Evolutionary conservation across 208 protist species (phyloP).

Genomic region (Trypanosoma avium): DNA sequence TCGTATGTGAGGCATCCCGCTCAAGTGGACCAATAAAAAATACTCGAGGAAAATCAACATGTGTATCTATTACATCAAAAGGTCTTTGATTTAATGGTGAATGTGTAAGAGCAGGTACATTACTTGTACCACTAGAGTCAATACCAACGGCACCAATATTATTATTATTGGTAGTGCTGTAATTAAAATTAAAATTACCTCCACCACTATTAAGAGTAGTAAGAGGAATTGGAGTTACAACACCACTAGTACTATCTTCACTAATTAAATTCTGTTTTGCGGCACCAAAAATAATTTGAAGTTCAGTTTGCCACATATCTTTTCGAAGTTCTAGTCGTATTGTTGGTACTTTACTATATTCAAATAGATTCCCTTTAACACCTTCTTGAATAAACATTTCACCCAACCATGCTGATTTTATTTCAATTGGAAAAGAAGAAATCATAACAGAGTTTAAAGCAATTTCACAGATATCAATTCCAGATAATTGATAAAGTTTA

Average conservation of each 20-base stretch:
- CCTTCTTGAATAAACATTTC: slow-evolving; percentile 57
- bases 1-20: slow-evolving; percentile 60
- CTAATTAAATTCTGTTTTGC: not conserved
- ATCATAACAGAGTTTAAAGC: slow-evolving; percentile 83
- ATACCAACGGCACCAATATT: not conserved
- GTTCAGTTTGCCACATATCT: slow-evolving; percentile 69
- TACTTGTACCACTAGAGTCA: slow-evolving; percentile 1
- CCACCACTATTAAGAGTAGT: not conserved
- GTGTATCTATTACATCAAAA: slow-evolving; percentile 66
- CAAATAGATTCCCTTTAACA: slow-evolving; percentile 52
- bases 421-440: slow-evolving; percentile 64
- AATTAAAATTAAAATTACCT: not conserved
- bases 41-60: slow-evolving; percentile 65
- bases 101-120: not conserved
- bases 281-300: slow-evolving; percentile 26
- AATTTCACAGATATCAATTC: slow-evolving; percentile 85
- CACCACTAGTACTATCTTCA: slow-evolving; percentile 1
- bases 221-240: not conserved
- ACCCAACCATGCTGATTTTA: slow-evolving; percentile 69
- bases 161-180: not conserved
- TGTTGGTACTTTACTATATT: slow-evolving; percentile 72
- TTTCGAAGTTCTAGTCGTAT: slow-evolving; percentile 67
- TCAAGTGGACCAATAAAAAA: slow-evolving; percentile 63
- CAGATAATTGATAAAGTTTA: slow-evolving; percentile 68
- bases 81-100: slow-evolving; percentile 31